phyloP scores from a whole-genome alignment of 139 green algal species.

The Astrephomene gubernaculifera region DNA sequence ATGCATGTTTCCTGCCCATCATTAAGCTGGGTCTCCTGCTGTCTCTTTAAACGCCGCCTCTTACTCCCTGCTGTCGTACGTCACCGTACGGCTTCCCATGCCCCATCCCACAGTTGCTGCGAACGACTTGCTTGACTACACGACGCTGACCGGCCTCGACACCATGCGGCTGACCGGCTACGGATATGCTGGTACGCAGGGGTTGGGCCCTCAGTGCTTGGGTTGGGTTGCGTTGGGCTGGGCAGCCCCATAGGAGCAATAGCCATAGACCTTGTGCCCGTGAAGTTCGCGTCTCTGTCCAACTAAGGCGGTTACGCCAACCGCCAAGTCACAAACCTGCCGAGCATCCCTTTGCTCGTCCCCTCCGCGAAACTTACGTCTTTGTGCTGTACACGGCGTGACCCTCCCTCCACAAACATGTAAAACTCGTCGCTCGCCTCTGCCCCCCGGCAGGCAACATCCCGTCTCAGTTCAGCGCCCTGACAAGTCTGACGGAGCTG shows the following conservation, averaged over 20 bases:
- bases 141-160: neutral
- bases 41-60: neutral
- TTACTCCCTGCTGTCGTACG: neutral
- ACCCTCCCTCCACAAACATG: no score
- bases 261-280: no score
- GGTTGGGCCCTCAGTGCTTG: neutral
- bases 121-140: neutral
- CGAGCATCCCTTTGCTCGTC: no score
- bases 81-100: neutral
- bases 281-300: no score
- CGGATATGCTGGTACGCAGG: neutral
- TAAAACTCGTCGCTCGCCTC: no score
- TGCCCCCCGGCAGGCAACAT: neutral
- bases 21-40: neutral
- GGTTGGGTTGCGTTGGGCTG: neutral
- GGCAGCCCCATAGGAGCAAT: no score
- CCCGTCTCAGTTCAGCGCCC: neutral
- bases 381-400: neutral
- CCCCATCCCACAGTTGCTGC: neutral
- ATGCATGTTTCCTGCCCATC: neutral
- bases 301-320: no score
- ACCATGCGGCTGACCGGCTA: neutral
- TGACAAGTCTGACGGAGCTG: neutral
- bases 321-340: no score
- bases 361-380: no score